Base-by-base conservation (phyloP, 768 basidiomycete genomes). In the Boletus patriciae region DNA sequence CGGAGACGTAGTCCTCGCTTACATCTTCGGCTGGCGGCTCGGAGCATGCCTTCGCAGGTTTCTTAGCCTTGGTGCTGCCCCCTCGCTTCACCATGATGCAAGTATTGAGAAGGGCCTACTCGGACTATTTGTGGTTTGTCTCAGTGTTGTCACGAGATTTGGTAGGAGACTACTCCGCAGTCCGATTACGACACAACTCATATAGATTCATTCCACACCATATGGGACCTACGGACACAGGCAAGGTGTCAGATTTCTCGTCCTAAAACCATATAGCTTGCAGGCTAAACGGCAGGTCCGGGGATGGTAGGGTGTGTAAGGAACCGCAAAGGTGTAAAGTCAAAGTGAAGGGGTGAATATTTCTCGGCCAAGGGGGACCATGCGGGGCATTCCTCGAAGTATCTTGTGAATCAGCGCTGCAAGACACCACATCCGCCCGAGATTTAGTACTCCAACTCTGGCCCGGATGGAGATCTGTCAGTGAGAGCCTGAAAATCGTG, bases 51-150 rank as follows among this genome's bases (percentile, higher is more conserved):
- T 37, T 60, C 2, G 34, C 33, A 15, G 31, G 50, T 46, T 55
- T 57, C 50, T 11, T 60, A 1, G 50, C 44, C 29, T 16, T 64
- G 18, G 50, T 52, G 13, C 27, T 52, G 27, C 52, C 13, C 1
- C 67, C n/a, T 40, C 38, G 65, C 23, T 62, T 68, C 21, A 57
- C 54, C 67, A 62, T 68, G 43, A 21, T 36, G 18, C 42, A 13
- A 31, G 29, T 31, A 19, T n/a, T 13, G 46, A 34, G 15, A 29
- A 42, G 36, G 13, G 7, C 34, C 34, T 36, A 36, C 34, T 29
- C 29, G 29, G 29, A 29, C 29, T 6, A 15, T 34, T 50, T 8
- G 42, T 13, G 19, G 23, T 38, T 53, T 33, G 51, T 38, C 54
- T 40, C 40, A 18, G 47, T 44, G n/a, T 27, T 40, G n/a, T 34